Conservation (phyloP, 1,284 basidiomycete genomes). For the Apiotrichum sp. region DNA sequence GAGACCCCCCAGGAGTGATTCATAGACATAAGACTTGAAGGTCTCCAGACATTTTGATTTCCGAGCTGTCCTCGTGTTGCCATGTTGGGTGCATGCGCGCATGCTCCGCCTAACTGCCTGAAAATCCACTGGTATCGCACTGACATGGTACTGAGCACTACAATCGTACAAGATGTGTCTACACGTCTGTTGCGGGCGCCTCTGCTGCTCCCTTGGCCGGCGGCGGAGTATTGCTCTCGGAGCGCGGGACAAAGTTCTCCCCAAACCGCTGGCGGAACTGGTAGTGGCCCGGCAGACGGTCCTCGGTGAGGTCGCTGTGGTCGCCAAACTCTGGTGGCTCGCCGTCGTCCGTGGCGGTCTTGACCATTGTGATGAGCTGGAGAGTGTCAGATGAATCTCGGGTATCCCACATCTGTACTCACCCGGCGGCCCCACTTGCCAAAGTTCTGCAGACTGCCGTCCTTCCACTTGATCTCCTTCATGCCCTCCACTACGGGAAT, state of each 20-base stretch:
- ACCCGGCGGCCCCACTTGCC: constrained; percentile 91
- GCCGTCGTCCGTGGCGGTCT: constrained; percentile 52
- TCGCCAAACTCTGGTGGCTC: constrained; percentile 35
- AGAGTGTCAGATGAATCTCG: neutral
- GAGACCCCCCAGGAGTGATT: too few species aligned
- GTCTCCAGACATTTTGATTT: too few species aligned
- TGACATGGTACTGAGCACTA: too few species aligned
- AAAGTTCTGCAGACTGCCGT: constrained; percentile 89
- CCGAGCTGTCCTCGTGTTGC: too few species aligned
- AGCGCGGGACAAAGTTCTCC: constrained; percentile 4
- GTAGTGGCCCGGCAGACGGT: constrained; percentile 39
- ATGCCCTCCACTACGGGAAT: constrained; percentile 72
- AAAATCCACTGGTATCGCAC: too few species aligned
- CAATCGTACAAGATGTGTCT: too few species aligned
- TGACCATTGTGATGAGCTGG: constrained; percentile 83
- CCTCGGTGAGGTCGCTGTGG: constrained; percentile 21
- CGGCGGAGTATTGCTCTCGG: too few species aligned
- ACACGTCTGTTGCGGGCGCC: too few species aligned
- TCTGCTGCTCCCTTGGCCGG: too few species aligned
- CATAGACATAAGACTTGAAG: too few species aligned
- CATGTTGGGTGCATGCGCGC: too few species aligned
- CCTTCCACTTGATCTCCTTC: constrained; percentile 59
- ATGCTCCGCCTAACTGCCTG: neutral
- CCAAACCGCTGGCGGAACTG: constrained; percentile 27
- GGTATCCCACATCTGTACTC: constrained; percentile 38